phyloP scores from a whole-genome alignment of 1,284 basidiomycete genomes.

The Earliella scabrosa region DNA sequence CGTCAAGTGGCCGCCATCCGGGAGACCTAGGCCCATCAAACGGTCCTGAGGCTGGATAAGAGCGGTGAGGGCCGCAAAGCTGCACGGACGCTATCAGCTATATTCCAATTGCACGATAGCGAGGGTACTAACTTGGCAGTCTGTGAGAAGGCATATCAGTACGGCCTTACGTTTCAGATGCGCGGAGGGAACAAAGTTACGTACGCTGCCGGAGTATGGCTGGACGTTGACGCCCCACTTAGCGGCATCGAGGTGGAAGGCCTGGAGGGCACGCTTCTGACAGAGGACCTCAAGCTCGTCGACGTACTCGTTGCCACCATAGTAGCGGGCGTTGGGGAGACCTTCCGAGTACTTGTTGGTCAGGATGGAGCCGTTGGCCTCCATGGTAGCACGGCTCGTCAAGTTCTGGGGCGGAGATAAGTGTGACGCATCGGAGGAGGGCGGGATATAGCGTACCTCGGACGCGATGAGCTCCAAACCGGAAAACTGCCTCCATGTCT shows the following conservation, averaged over 20 bases:
- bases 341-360: conserved; percentile 99
- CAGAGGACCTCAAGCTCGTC: conserved; percentile 96
- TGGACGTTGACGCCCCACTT: conserved; percentile 99
- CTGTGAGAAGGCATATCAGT: conserved; percentile 38
- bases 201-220: conserved; percentile 90
- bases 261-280: conserved; percentile 94
- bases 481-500: conserved; percentile 98
- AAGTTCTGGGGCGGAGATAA: conserved; percentile 68
- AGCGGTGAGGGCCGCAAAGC: conserved; percentile 97
- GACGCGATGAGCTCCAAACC: conserved; percentile 97
- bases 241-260: conserved; percentile 93
- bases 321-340: conserved; percentile 95
- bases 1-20: conserved; percentile 98
- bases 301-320: conserved; percentile 97
- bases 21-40: conserved; percentile 98
- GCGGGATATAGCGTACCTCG: conserved; percentile 57
- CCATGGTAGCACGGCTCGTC: conserved; percentile 93
- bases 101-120: background rate
- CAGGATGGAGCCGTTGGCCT: conserved; percentile 98
- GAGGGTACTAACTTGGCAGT: conserved; percentile 77
- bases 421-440: conserved; percentile 22
- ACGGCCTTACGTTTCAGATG: background rate
- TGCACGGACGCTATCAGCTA: conserved; percentile 35
- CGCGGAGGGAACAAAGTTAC: conserved; percentile 13
- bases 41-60: conserved; percentile 98